These are phyloP conservation scores for Podaxis sp. DNA, from an alignment of 768 basidiomycete species.

Conservation along the genomic window DNA sequence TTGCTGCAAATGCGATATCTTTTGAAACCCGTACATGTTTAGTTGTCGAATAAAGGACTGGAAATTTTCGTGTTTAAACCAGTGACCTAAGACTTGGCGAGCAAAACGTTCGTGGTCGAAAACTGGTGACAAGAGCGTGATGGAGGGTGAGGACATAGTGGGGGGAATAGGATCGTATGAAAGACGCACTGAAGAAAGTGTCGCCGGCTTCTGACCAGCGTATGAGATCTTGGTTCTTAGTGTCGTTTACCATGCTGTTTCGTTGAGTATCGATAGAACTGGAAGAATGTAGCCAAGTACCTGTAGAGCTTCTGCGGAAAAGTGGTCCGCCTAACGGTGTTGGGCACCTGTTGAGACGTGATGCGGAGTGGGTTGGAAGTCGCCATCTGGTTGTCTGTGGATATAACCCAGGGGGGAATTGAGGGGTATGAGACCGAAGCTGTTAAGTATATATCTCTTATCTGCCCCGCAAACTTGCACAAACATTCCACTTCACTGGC, in stretches of 20 bases:
- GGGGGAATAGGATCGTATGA: not conserved
- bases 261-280: not conserved
- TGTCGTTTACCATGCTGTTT: constrained; percentile 87
- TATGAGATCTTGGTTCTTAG: constrained; percentile 79
- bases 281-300: not conserved
- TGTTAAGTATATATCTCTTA: not conserved
- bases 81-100: constrained; percentile 83
- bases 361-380: not conserved
- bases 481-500: constrained; percentile 28
- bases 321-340: not conserved
- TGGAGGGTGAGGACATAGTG: not conserved
- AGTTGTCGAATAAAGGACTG: constrained; percentile 88
- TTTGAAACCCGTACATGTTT: constrained; percentile 96
- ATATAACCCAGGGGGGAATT: not conserved
- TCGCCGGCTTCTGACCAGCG: constrained; percentile 90
- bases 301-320: not conserved
- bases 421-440: not conserved
- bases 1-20: constrained; percentile 94
- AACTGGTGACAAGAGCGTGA: constrained; percentile 45
- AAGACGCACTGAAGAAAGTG: constrained; percentile 78
- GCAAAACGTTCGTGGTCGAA: constrained; percentile 91
- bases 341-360: not conserved
- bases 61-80: constrained; percentile 99
- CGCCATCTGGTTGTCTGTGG: not conserved
- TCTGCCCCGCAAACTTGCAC: not conserved